Conservation (phyloP, 176 grass and related monocot species). For the Secale cereale region DNA sequence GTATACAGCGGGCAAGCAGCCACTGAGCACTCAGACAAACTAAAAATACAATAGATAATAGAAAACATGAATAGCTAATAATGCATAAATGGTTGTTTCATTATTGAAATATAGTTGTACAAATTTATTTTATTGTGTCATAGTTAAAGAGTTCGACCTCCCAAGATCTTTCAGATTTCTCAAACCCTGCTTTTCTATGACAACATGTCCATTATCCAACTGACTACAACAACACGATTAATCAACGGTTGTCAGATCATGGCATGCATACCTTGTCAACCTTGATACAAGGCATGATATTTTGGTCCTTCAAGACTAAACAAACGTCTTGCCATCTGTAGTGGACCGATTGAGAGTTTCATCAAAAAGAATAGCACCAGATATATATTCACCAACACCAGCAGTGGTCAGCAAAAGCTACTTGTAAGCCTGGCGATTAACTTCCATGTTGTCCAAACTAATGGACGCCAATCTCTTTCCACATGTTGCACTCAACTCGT, state of each 20-base stretch:
- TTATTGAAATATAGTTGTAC: too few relatives aligned
- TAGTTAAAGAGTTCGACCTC: too few relatives aligned
- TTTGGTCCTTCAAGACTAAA: constrained; percentile 79
- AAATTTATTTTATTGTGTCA: too few relatives aligned
- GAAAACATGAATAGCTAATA: too few relatives aligned
- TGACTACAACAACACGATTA: neutral
- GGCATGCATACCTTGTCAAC: constrained; percentile 80
- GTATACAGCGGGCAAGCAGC: too few relatives aligned
- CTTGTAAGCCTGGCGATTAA: constrained; percentile 84
- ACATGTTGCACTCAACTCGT: constrained; percentile 95
- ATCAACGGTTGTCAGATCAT: neutral
- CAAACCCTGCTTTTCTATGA: too few relatives aligned
- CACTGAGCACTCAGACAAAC: too few relatives aligned
- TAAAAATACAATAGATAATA: too few relatives aligned
- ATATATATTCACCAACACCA: constrained; percentile 89
- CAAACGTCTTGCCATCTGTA: constrained; percentile 86
- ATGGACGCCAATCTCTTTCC: constrained; percentile 91
- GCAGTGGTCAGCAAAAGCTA: constrained; percentile 85
- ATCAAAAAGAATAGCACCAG: constrained; percentile 92
- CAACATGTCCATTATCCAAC: too few relatives aligned
- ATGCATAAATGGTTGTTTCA: too few relatives aligned
- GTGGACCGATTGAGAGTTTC: constrained; percentile 95
- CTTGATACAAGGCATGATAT: constrained; percentile 95
- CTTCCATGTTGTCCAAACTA: constrained; percentile 83
- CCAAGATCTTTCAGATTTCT: too few relatives aligned